Evolutionary conservation across 2,329 filamentous ascomycete species (phyloP), one percentile per base, ranked within the genome.

Genomic region (Epichloe gansuensis): DNA sequence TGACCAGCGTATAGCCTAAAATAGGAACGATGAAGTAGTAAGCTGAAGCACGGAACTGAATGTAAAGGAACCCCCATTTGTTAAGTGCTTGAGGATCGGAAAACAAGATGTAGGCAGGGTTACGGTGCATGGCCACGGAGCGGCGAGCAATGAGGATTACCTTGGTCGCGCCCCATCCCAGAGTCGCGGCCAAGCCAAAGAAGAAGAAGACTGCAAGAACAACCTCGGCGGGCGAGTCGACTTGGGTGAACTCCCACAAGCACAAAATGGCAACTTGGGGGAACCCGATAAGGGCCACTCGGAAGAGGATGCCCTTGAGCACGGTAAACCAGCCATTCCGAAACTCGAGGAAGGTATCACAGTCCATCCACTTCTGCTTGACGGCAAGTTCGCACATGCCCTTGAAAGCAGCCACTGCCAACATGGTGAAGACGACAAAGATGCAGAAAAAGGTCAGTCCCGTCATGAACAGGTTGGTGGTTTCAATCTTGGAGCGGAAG

Each of bases 41-140:
- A 40, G 89, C 89, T 2, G 89, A 91, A 40, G 91, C 91, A 62
- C 91, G 87, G 77, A 95, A 96, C 68, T 95, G 90, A 41, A 97
- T 89, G 65, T 97, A 97, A 58, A 97, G 80, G 74, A 96, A 96
- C 23, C 91, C 91, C 91, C 90, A 96, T 71, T 95, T 95, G 79
- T 96, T 95, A 57, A 97, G 79, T 50, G 87, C 84, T 56, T 88
- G 80, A n/a, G 90, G 89, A 62, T 97, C 90, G 2, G 91, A 95
- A 73, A 94, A 97, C 56, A 97, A 82, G 60, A 96, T 95, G 69
- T 96, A 96, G 31, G 90, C 91, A 27, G 91, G 89, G 72, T 95
- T 96, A 71, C 91, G 90, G 76, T 96, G 90, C 81, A 95, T 88
- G 53, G 78, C 71, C 56, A 95, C 85, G 35, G 90, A 96, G 60